Evolutionary conservation across 306 rosid species (phyloP).

Genomic region (Cicer arietinum): DNA sequence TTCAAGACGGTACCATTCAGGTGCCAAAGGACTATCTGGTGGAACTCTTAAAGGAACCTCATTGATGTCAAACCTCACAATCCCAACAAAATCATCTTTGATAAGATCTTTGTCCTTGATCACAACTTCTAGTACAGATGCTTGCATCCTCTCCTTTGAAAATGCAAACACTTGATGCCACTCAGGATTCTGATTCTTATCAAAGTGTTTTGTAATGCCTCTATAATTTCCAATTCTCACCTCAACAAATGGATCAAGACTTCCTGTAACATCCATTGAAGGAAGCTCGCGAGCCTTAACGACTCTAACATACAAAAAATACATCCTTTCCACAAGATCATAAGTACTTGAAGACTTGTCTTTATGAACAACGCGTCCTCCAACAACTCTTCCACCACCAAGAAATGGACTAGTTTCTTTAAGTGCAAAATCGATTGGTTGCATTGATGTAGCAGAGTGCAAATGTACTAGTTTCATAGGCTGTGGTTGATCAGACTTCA

Average conservation of each 20-base stretch:
- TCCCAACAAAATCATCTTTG: constrained; percentile 88
- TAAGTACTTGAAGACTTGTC: constrained; percentile 84
- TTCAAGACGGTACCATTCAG: constrained; percentile 83
- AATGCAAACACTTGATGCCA: constrained; percentile 92
- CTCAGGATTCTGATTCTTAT: constrained; percentile 75
- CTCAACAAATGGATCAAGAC: constrained; percentile 88
- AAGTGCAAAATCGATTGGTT: constrained; percentile 78
- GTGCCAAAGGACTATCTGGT: constrained; percentile 91
- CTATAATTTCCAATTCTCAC: constrained; percentile 84
- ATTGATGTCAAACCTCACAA: constrained; percentile 77
- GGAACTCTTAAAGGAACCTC: constrained; percentile 83
- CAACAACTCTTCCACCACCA: constrained; percentile 91
- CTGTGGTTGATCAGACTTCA: constrained; percentile 56
- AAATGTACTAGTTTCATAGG: constrained; percentile 65
- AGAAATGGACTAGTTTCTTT: constrained; percentile 95
- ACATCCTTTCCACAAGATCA: constrained; percentile 92
- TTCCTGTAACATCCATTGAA: constrained; percentile 79
- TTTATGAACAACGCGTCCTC: constrained; percentile 72
- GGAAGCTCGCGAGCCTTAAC: constrained; percentile 92
- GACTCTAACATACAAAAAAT: constrained; percentile 82
- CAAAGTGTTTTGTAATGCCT: constrained; percentile 83
- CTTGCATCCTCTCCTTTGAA: constrained; percentile 85
- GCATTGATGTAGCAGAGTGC: constrained; percentile 64
- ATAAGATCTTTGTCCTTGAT: constrained; percentile 79
- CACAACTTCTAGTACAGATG: constrained; percentile 81